A percentile compares a stretch with the other conserved stretches of the same genome.
Evolutionary conservation across 768 basidiomycete genomes (phyloP).

Genomic region (Auricularia heimuer): DNA sequence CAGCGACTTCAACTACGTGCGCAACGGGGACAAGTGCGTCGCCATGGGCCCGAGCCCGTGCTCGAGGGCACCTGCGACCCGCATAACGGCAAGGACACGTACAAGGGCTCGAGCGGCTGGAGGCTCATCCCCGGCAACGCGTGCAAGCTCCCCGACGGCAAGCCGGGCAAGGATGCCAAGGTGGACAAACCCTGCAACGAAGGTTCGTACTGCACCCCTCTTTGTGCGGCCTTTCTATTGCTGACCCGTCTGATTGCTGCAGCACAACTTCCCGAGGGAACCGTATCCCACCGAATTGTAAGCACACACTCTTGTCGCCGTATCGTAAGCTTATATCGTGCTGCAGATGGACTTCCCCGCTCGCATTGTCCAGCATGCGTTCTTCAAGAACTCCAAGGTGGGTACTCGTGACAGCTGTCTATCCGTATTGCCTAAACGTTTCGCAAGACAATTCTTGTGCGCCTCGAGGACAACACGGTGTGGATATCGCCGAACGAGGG

Average conservation of each 20-base stretch:
- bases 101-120: constrained; percentile 85
- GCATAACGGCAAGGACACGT: constrained; percentile 45
- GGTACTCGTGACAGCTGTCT: constrained; percentile 10
- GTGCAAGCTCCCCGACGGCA: constrained; percentile 42
- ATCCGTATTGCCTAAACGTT: background rate
- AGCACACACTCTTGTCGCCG: constrained; percentile 15
- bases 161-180: constrained; percentile 56
- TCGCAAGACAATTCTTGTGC: constrained; percentile 68
- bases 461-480: constrained; percentile 62
- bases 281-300: constrained; percentile 66
- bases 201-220: constrained; percentile 31
- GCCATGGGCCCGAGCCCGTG: constrained; percentile 78
- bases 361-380: constrained; percentile 63
- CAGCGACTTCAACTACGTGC: constrained; percentile 86
- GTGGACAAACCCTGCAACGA: constrained; percentile 69
- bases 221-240: background rate
- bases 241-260: background rate
- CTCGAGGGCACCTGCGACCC: constrained; percentile 59
- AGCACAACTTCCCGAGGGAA: constrained; percentile 77
- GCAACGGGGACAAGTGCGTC: constrained; percentile 63
- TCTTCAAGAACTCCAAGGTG: constrained; percentile 75
- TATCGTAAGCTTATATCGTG: background rate
- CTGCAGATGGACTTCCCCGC: constrained; percentile 56
- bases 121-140: constrained; percentile 88
- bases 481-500: constrained; percentile 98